Base-by-base conservation (phyloP, 352 stramenopile genomes). In the Phytopythium litorale region DNA sequence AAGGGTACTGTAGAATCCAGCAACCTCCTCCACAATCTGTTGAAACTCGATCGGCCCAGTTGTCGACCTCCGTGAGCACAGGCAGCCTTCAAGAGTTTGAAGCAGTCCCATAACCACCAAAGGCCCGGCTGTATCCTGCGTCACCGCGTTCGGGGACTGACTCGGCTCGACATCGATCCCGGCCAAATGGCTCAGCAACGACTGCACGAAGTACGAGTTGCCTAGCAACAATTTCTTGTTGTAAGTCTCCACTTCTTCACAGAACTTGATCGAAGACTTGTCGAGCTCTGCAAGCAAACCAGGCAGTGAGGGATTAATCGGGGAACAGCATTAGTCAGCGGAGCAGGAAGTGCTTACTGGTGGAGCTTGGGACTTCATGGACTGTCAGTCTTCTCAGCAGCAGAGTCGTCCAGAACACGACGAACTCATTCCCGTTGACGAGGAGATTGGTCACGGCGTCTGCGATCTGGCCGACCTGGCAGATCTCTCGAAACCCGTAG, bases 101-200 rank as follows among this genome's bases (percentile, higher is more conserved):
- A 97, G 81, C 55, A 97, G 65, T 1, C 89, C 90, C 87, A 98
- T 97, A 55, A 97, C 76, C 42, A 97, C 88, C 42, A 98, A 78
- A 30, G 88, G 84, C 0, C 85, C 86, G 56, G 50, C 66, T 9
- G 59, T 49, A 32, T 53, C 63, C 42, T 69, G 55, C n/a, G 60
- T 64, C 18, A 54, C 50, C 13, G 38, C 7, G 4, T 38, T 11
- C 7, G 50, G 33, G 5, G 37, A 15, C 16, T 21, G n/a, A 11
- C 61, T 60, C 9, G 70, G 70, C 46, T 82, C 73, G 30, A 88
- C 64, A 23, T 86, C 72, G 23, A 91, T 78, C 63, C 76, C 71
- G 37, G 84, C 70, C n/a, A 95, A 49, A 30, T 84, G 78, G 3
- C 56, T 71, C 7, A 93, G 69, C 15, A 95, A 73, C 7, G 83